Evolutionary conservation across 1,284 basidiomycete genomes (phyloP), one percentile per base, ranked within the genome.

Genomic region (Boletus albobrunnescens): DNA sequence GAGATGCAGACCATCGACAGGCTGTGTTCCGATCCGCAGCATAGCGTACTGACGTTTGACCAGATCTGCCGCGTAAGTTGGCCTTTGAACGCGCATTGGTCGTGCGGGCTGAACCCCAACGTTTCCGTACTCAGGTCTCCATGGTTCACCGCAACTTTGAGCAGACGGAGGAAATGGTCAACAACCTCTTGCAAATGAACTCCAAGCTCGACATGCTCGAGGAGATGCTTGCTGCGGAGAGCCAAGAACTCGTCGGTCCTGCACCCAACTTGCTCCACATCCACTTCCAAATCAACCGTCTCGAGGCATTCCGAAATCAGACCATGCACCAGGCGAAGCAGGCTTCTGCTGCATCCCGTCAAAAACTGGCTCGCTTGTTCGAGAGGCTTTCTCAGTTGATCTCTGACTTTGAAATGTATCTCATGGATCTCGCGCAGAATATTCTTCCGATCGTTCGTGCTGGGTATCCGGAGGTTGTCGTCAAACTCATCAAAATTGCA

Each of bases 121-220:
- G 40, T 11, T 24, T 40, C 10, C n/a, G 14, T 49, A 9, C 32
- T 7, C 47, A 94, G 88, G 92, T 98, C 6, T 98, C 95, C 16
- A 85, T 89, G 72, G 90, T 98, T 1, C 95, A 99, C 65, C 80
- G 94, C 12, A 94, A 96, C 64, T 94, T 99, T 61, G 84, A 92
- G 49, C 90, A 91, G 55, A 97, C 94, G 3, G 89, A 94, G 61
- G 92, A 94, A 56, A 96, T 96, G 82, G 89, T 98, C 46, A 84
- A 87, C 53, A 94, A 95, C 63, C 78, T 99, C 27, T 76, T 91
- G 28, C 86, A 87, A 50, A 94, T 99, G 87, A 85, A 87, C 54
- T 75, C 82, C 14, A 88, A 90, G 63, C 81, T 99, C 17, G 83
- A 90, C 55, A 68, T 80, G 53, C 75, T 99, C 23, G 82, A 91